Conservation (phyloP, 2,329 filamentous ascomycete genomes). For the Dothistroma septosporum region DNA sequence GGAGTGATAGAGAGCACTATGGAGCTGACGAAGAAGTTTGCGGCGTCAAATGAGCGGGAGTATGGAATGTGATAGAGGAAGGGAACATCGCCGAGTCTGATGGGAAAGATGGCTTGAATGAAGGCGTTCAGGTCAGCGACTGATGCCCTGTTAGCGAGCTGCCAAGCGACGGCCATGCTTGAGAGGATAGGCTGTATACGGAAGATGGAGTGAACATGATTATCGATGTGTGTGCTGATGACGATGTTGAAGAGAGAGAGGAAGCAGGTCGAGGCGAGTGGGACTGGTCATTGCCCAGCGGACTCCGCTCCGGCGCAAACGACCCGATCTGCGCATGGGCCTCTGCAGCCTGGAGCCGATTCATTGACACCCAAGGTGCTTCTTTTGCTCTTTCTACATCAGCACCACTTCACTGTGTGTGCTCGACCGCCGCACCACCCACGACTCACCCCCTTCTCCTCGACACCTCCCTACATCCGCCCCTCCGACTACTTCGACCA, state of each 20-base stretch:
- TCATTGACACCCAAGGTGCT: not conserved
- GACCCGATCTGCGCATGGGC: not conserved
- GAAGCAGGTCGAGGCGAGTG: not conserved
- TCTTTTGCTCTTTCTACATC: conserved; percentile 16
- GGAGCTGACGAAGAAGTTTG: not conserved
- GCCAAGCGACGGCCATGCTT: not conserved
- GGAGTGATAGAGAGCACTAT: conserved; percentile 15
- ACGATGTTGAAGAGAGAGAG: too few species aligned
- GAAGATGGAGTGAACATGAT: too few species aligned
- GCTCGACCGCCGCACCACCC: conserved; percentile 3
- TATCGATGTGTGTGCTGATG: too few species aligned
- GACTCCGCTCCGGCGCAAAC: conserved; percentile 1
- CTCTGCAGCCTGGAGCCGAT: too few species aligned
- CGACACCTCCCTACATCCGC: not conserved
- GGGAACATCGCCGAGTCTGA: conserved; percentile 6
- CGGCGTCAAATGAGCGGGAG: conserved; percentile 7
- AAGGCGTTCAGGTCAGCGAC: not conserved
- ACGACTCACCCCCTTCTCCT: conserved; percentile 4
- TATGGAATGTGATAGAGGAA: conserved; percentile 11
- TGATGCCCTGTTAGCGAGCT: not conserved
- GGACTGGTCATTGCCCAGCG: not conserved
- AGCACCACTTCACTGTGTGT: conserved; percentile 33
- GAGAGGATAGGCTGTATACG: too few species aligned
- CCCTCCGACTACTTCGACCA: not conserved
- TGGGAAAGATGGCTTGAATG: conserved; percentile 8